Conservation (phyloP, 2,329 filamentous ascomycete genomes). For the Fusarium austroafricanum region DNA sequence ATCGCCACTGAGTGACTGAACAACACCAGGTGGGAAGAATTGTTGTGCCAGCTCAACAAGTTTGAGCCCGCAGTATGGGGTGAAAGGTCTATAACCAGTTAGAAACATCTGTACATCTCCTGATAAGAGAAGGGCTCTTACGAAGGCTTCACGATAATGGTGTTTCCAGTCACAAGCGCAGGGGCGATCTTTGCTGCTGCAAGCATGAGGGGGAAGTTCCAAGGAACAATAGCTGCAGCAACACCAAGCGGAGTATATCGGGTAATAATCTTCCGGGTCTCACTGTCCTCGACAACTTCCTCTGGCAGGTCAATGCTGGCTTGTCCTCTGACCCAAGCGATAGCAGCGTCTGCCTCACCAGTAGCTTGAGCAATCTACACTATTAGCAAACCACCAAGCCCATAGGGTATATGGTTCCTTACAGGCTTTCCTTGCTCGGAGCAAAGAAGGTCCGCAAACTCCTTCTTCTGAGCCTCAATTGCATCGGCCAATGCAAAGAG, state of each 20-base stretch:
- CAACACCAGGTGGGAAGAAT: conserved; percentile 71
- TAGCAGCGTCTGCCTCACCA: conserved; percentile 40
- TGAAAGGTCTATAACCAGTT: conserved; percentile 55
- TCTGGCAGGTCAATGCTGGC: conserved; percentile 47
- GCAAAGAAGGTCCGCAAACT: conserved; percentile 42
- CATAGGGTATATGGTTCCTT: neutral
- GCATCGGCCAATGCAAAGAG: conserved; percentile 45
- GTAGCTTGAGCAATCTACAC: conserved; percentile 38
- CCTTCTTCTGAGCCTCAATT: conserved; percentile 30
- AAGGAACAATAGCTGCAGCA: conserved; percentile 62
- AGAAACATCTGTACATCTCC: fast-evolving
- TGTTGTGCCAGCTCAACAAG: conserved; percentile 67
- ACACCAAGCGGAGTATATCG: conserved; percentile 57
- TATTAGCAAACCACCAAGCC: fast-evolving
- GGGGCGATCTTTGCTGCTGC: conserved; percentile 66
- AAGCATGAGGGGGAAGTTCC: conserved; percentile 68
- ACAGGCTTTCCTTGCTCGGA: conserved; percentile 50
- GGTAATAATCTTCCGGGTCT: conserved; percentile 46
- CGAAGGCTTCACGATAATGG: conserved; percentile 67
- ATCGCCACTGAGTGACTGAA: conserved; percentile 70
- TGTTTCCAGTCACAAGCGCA: conserved; percentile 67
- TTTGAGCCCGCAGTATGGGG: conserved; percentile 69
- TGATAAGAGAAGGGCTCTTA: neutral
- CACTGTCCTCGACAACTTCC: conserved; percentile 55
- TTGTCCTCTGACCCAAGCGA: conserved; percentile 48